Percentiles rank a stretch among this genome's conserved stretches.
phyloP scores from a whole-genome alignment of 2,329 filamentous ascomycete genomes.

The Alternaria ethzedia region DNA sequence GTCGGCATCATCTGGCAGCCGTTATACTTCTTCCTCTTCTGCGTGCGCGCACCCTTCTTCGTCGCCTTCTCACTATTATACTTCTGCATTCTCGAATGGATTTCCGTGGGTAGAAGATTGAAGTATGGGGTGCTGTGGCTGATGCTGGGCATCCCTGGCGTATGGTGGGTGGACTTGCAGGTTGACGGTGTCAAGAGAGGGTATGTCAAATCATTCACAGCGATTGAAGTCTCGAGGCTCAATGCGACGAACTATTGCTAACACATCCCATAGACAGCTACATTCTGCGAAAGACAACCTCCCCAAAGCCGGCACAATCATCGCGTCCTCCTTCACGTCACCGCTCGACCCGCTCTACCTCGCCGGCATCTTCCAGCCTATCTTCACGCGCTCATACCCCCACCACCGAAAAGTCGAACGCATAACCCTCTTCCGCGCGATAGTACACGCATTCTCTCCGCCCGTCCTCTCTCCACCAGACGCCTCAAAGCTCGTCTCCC shows the following conservation, averaged over 20 bases:
- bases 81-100: constrained; percentile 81
- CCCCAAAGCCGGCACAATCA: constrained; percentile 79
- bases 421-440: constrained; percentile 77
- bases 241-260: constrained; percentile 3
- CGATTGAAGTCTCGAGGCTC: not conserved
- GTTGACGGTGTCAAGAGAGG: constrained; percentile 96
- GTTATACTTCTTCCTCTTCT: constrained; percentile 75
- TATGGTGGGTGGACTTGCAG: constrained; percentile 99
- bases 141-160: constrained; percentile 84
- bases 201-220: constrained; percentile 50
- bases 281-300: constrained; percentile 62
- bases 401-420: constrained; percentile 73
- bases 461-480: constrained; percentile 52
- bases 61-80: constrained; percentile 71
- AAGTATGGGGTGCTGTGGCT: constrained; percentile 90
- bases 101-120: constrained; percentile 71
- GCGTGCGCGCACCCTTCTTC: constrained; percentile 80
- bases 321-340: constrained; percentile 89
- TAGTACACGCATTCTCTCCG: constrained; percentile 72
- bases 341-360: constrained; percentile 94
- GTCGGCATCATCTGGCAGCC: constrained; percentile 67
- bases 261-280: constrained; percentile 20
- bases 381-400: constrained; percentile 89
- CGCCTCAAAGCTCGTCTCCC: constrained; percentile 42
- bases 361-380: constrained; percentile 92